phyloP scores from a whole-genome alignment of 2,329 filamentous ascomycete species.

The Talaromyces islandicus region DNA sequence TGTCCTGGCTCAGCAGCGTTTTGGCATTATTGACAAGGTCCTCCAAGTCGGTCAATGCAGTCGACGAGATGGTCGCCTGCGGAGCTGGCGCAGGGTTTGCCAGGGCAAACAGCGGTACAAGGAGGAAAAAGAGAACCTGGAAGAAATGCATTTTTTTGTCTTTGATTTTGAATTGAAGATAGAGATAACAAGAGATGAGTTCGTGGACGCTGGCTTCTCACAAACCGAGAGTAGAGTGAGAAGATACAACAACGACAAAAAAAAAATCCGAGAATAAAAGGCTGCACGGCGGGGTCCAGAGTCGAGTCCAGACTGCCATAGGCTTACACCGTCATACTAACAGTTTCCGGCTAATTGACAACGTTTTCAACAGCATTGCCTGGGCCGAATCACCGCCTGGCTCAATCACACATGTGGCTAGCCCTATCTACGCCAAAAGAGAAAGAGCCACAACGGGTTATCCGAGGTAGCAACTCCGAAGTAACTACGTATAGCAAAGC shows the following conservation, averaged over 20 bases:
- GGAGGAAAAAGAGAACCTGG: constrained; percentile 2
- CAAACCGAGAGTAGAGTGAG: background rate
- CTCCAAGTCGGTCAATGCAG: constrained; percentile 17
- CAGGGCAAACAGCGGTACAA: constrained; percentile 5
- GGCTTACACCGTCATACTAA: background rate
- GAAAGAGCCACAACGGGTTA: background rate
- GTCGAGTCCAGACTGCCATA: constrained; percentile 1
- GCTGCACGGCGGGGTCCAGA: constrained; percentile 4
- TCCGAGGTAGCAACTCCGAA: background rate
- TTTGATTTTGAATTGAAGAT: background rate
- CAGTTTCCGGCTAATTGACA: background rate
- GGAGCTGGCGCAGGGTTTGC: constrained; percentile 6
- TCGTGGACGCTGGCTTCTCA: background rate
- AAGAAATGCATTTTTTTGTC: constrained; percentile 1
- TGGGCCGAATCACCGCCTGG: background rate
- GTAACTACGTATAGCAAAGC: background rate
- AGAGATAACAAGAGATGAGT: background rate
- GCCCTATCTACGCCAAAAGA: background rate
- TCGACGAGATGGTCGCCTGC: constrained; percentile 13
- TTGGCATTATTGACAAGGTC: constrained; percentile 20
- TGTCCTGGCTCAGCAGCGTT: constrained; percentile 19
- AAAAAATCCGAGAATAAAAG: background rate
- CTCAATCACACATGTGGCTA: background rate
- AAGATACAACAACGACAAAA: too few species aligned
- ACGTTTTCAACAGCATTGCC: background rate